phyloP scores from a whole-genome alignment of 139 green algal species.

The Chlamydomonas eustigma region DNA sequence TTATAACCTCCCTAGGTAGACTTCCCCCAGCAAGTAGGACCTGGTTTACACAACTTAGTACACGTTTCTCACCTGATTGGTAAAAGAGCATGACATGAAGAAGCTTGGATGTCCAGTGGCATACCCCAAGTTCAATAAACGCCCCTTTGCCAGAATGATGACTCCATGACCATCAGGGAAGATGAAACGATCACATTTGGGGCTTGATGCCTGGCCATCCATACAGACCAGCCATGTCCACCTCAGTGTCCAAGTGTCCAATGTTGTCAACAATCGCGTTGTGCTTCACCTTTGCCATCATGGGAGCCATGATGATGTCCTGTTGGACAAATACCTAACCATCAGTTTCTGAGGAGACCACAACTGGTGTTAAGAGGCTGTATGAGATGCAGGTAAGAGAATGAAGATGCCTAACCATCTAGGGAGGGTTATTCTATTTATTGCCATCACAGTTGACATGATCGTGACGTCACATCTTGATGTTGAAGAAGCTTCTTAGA shows the following conservation, averaged over 20 bases:
- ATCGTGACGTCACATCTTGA: no score
- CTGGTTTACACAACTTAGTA: no score
- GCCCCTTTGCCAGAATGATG: conserved; percentile 97
- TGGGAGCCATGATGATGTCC: conserved; percentile 93
- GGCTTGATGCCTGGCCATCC: conserved; percentile 87
- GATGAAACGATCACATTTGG: conserved; percentile 93
- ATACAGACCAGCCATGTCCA: conserved; percentile 95
- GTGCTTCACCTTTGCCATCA: conserved; percentile 99
- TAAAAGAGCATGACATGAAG: conserved; percentile 99
- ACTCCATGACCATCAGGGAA: conserved; percentile 98
- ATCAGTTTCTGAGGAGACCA: no score
- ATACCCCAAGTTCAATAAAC: conserved; percentile 99
- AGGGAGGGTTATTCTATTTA: no score
- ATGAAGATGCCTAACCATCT: no score
- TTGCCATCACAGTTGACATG: no score
- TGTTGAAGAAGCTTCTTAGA: no score
- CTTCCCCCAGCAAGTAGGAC: conserved; percentile 4
- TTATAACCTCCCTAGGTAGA: no score
- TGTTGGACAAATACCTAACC: no score
- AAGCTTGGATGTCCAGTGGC: conserved; percentile 98
- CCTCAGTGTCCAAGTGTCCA: conserved; percentile 99
- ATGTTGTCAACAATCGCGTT: conserved; percentile 99
- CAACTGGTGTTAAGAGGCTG: no score
- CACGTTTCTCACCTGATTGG: no score
- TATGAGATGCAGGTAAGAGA: no score